A percentile compares a stretch with the other conserved stretches of the same genome.
Evolutionary conservation across 768 basidiomycete species (phyloP).

Genomic region (Auriscalpium microsporum): DNA sequence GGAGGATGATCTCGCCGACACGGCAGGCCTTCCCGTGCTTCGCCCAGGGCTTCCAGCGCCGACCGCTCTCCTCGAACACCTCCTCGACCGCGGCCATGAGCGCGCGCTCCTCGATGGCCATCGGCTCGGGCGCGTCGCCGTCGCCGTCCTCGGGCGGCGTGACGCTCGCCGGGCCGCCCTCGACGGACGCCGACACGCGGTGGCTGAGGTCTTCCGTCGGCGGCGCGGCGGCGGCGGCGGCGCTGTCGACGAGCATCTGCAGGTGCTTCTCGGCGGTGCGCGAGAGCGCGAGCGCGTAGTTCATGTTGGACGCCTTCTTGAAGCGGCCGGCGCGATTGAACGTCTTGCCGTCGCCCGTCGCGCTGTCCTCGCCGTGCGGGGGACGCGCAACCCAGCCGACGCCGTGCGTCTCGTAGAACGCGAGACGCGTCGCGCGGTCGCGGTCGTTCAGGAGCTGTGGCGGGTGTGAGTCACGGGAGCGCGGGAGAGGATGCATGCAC

Average conservation of each 20-base stretch:
- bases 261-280: constrained; percentile 29
- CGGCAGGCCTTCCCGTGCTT: constrained; percentile 34
- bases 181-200: constrained; percentile 19
- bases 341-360: constrained; percentile 30
- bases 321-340: constrained; percentile 39
- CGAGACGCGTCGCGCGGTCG: constrained; percentile 38
- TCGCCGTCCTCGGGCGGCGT: constrained; percentile 14
- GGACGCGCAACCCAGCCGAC: constrained; percentile 58
- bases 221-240: neutral
- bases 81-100: constrained; percentile 45
- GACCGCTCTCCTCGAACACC: constrained; percentile 31
- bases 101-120: constrained; percentile 40
- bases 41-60: constrained; percentile 24
- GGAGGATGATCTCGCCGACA: constrained; percentile 36
- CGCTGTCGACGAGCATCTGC: constrained; percentile 14
- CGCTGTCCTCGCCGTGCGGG: constrained; percentile 31
- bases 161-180: constrained; percentile 18
- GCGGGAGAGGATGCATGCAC: neutral
- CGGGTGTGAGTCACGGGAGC: neutral
- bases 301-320: constrained; percentile 46
- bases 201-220: constrained; percentile 6
- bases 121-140: constrained; percentile 19
- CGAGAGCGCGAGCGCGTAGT: constrained; percentile 30
- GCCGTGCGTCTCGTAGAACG: constrained; percentile 47
- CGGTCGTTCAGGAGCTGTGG: constrained; percentile 29